Evolutionary conservation across 257 asterid species (phyloP).

Genomic region (Verbascum thapsus): DNA sequence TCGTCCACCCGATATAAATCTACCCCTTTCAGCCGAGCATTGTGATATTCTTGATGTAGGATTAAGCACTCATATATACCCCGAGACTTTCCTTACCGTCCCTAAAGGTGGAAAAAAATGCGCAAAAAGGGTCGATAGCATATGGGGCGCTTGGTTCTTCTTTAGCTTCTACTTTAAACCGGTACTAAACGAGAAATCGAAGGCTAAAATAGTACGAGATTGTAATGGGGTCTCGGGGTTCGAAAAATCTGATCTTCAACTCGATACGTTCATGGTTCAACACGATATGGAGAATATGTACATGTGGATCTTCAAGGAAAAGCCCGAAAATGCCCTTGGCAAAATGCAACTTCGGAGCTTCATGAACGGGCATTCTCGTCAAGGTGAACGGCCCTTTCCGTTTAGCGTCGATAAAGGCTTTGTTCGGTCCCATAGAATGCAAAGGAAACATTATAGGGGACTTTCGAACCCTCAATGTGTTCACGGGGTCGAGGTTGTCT

Average conservation of each 20-base stretch:
- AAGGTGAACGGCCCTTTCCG: conserved; percentile 87
- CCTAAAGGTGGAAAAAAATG: conserved; percentile 71
- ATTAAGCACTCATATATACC: conserved; percentile 61
- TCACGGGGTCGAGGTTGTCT: conserved; percentile 82
- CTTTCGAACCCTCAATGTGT: conserved; percentile 94
- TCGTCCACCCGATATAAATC: conserved; percentile 87
- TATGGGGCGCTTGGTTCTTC: conserved; percentile 99
- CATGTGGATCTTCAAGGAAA: conserved; percentile 96
- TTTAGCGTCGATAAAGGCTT: conserved; percentile 85
- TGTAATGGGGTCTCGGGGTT: conserved; percentile 80
- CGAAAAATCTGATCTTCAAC: conserved; percentile 80
- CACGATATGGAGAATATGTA: conserved; percentile 99
- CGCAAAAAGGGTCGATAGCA: conserved; percentile 78
- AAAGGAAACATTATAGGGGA: conserved; percentile 89
- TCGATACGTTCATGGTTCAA: conserved; percentile 89
- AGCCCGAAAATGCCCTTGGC: conserved; percentile 88
- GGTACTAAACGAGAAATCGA: conserved; percentile 76
- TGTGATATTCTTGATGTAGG: conserved; percentile 88
- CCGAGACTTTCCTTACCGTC: conserved; percentile 54
- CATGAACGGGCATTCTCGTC: conserved; percentile 97
- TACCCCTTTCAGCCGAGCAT: conserved; percentile 77
- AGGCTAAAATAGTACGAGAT: conserved; percentile 67
- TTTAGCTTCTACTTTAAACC: conserved; percentile 93
- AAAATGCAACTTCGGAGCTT: conserved; percentile 96
- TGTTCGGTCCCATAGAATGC: conserved; percentile 96